phyloP scores from a whole-genome alignment of 257 asterid genomes.

The Voacanga thouarsii region DNA sequence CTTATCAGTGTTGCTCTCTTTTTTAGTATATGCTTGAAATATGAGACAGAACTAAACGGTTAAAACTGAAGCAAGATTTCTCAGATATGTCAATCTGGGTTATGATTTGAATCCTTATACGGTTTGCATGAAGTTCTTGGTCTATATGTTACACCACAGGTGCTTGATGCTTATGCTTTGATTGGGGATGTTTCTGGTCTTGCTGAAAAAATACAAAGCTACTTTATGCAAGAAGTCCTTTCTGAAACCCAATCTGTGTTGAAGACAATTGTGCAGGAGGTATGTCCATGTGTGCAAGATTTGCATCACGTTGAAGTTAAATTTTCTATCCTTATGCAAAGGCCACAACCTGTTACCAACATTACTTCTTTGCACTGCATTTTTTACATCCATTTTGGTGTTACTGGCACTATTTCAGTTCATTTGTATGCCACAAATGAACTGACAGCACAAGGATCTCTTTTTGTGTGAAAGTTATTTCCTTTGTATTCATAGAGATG shows the following conservation, averaged over 20 bases:
- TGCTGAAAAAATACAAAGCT: conserved; percentile 95
- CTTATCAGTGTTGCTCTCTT: background rate
- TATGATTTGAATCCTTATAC: background rate
- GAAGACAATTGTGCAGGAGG: conserved; percentile 79
- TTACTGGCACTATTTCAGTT: background rate
- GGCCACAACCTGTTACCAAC: background rate
- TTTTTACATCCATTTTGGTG: background rate
- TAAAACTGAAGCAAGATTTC: background rate
- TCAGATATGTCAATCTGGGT: background rate
- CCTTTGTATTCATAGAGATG: background rate
- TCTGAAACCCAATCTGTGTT: conserved; percentile 85
- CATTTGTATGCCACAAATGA: background rate
- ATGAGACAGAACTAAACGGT: background rate
- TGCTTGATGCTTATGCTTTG: conserved; percentile 92
- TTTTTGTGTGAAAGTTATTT: background rate
- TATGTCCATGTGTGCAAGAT: conserved; percentile 26
- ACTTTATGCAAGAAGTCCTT: conserved; percentile 98
- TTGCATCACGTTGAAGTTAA: background rate
- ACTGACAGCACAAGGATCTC: background rate
- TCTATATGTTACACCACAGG: conserved; percentile 43
- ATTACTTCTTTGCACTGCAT: background rate
- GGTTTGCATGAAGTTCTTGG: background rate
- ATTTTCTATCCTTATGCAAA: background rate
- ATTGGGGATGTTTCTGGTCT: conserved; percentile 96
- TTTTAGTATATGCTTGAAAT: background rate